Conservation (phyloP, 257 asterid species). For the Lycium barbarum region DNA sequence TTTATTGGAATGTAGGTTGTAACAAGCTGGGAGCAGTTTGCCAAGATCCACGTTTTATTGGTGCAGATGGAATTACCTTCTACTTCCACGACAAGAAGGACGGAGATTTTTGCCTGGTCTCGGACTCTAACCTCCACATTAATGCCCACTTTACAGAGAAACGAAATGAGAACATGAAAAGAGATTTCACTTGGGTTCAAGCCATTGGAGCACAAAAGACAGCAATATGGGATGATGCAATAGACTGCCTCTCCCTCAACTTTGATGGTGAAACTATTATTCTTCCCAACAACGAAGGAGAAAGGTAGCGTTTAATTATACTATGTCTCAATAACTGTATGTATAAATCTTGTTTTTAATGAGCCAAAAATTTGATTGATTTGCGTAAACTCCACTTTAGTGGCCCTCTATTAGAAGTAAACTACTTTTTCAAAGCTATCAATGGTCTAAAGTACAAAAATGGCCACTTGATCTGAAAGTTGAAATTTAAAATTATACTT, state of each 20-base stretch:
- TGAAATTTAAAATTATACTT: background rate
- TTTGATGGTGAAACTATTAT: conserved; percentile 50
- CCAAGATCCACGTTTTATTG: no score
- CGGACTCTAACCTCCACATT: no score
- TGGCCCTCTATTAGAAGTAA: background rate
- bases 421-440: no score
- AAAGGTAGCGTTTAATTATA: conserved; percentile 21
- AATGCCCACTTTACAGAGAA: no score
- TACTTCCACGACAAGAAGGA: no score
- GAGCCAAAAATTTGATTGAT: background rate
- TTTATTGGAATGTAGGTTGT: no score
- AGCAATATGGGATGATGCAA: conserved; percentile 50
- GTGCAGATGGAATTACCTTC: no score
- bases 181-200: conserved; percentile 50
- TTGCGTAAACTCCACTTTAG: background rate
- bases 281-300: conserved; percentile 41
- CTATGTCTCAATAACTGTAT: background rate
- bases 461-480: no score
- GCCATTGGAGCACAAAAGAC: conserved; percentile 60
- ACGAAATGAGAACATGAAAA: no score
- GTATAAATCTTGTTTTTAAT: background rate
- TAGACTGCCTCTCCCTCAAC: conserved; percentile 53
- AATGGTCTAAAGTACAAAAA: no score
- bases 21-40: no score
- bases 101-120: no score